Conservation (phyloP, 208 protist genomes). For the Kentomonas sorsogonicus region DNA sequence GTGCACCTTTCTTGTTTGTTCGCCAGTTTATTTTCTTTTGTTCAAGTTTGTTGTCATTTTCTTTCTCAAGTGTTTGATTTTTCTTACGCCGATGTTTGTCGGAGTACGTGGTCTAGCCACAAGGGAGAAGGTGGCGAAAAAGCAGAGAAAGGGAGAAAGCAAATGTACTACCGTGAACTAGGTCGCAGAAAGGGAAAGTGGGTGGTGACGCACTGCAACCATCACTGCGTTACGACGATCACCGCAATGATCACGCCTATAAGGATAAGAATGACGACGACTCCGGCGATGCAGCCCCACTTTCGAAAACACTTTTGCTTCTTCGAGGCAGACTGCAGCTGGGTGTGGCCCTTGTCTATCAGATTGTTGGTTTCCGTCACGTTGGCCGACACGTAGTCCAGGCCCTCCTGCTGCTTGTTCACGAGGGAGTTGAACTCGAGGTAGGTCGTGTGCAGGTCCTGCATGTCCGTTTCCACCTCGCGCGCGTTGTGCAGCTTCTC, state of each 20-base stretch:
- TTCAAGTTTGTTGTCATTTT: background rate
- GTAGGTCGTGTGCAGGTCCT: slow-evolving; percentile 66
- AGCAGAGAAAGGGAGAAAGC: background rate
- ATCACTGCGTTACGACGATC: slow-evolving; percentile 3
- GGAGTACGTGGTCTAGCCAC: too few relatives aligned
- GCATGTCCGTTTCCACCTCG: slow-evolving; percentile 72
- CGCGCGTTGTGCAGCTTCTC: slow-evolving; percentile 60
- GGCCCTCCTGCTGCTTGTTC: slow-evolving; percentile 54
- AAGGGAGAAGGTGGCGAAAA: slow-evolving; percentile 1
- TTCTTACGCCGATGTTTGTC: too few relatives aligned
- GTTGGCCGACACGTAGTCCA: slow-evolving; percentile 50
- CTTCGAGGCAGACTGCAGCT: slow-evolving; percentile 49
- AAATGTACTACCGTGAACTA: background rate
- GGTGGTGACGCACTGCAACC: background rate
- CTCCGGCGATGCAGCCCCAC: slow-evolving; percentile 44
- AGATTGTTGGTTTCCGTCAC: slow-evolving; percentile 47
- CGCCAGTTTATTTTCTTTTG: too few relatives aligned
- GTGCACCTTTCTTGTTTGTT: too few relatives aligned
- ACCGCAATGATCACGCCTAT: slow-evolving; percentile 53
- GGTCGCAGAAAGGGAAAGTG: background rate
- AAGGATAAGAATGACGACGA: slow-evolving; percentile 48
- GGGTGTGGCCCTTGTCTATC: slow-evolving; percentile 45
- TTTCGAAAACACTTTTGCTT: slow-evolving; percentile 57
- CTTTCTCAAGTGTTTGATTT: too few relatives aligned
- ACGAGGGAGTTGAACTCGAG: slow-evolving; percentile 71